Percentiles rank a stretch among this genome's conserved stretches.
phyloP scores from a whole-genome alignment of 805 yeast genomes.

The Metschnikowia hibisci region DNA sequence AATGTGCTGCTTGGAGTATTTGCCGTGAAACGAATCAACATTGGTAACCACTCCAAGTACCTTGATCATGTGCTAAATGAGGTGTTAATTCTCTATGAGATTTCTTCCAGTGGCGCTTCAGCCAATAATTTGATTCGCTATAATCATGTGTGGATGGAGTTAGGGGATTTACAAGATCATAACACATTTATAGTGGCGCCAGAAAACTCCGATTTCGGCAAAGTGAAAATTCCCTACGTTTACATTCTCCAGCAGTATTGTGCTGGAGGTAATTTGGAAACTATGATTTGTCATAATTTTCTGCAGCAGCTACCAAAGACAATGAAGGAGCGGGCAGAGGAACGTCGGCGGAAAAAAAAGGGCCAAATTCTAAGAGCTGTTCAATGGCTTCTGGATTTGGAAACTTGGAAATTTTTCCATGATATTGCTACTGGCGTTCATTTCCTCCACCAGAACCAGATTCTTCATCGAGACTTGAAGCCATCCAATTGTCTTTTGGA shows the following conservation, averaged over 20 bases:
- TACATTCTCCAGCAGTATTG: slow-evolving; percentile 85
- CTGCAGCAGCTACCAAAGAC: slow-evolving; percentile 21
- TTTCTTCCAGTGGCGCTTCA: slow-evolving; percentile 42
- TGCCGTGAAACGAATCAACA: slow-evolving; percentile 81
- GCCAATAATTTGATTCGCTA: slow-evolving; percentile 67
- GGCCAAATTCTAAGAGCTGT: not conserved
- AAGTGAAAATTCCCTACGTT: slow-evolving; percentile 57
- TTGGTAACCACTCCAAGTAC: slow-evolving; percentile 72
- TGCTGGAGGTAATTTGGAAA: slow-evolving; percentile 83
- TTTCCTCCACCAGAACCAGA: slow-evolving; percentile 68
- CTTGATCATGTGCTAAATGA: slow-evolving; percentile 69
- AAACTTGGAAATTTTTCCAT: slow-evolving; percentile 62
- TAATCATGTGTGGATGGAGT: slow-evolving; percentile 90
- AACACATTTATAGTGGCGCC: slow-evolving; percentile 23
- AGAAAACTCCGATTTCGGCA: not conserved
- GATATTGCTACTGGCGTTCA: slow-evolving; percentile 69
- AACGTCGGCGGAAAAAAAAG: slow-evolving; percentile 23
- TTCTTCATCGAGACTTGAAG: slow-evolving; percentile 84
- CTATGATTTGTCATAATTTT: slow-evolving; percentile 36
- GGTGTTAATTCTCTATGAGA: slow-evolving; percentile 63
- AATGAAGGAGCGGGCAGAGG: slow-evolving; percentile 28
- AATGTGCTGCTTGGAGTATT: slow-evolving; percentile 69
- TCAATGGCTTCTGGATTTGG: slow-evolving; percentile 47
- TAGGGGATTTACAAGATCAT: slow-evolving; percentile 52
- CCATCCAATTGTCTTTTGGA: slow-evolving; percentile 81